Conservation (phyloP, 2,329 filamentous ascomycete genomes). For the Fusarium vanettenii region DNA sequence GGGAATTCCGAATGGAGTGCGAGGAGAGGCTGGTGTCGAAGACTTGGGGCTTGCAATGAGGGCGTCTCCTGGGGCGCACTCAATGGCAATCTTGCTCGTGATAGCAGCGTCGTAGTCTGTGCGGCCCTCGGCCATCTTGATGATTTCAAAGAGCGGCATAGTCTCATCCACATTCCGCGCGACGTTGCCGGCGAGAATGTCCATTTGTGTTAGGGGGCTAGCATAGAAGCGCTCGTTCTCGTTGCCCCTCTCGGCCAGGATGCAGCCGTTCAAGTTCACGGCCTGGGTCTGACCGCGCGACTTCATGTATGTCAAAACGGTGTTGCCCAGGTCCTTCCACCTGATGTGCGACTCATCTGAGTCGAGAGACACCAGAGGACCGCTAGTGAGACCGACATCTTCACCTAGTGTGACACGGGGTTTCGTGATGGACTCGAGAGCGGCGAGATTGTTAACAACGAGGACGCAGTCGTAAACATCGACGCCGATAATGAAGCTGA, state of each 20-base stretch:
- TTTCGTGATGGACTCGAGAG: conserved; percentile 85
- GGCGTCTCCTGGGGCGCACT: conserved; percentile 82
- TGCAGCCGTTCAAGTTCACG: conserved; percentile 67
- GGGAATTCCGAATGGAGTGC: conserved; percentile 79
- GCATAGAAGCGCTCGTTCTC: conserved; percentile 71
- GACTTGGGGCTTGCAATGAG: conserved; percentile 61
- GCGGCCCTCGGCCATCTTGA: conserved; percentile 89
- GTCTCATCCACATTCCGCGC: conserved; percentile 66
- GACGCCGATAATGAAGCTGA: conserved; percentile 90
- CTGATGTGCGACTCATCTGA: conserved; percentile 62
- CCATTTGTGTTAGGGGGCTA: conserved; percentile 62
- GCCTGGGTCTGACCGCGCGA: conserved; percentile 66
- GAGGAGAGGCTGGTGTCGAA: conserved; percentile 51
- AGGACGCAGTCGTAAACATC: conserved; percentile 97
- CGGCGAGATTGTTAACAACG: conserved; percentile 88
- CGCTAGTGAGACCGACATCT: conserved; percentile 80
- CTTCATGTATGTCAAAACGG: conserved; percentile 69
- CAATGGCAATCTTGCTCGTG: conserved; percentile 71
- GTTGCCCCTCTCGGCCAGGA: conserved; percentile 67
- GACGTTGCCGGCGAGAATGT: conserved; percentile 68
- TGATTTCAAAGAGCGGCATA: conserved; percentile 77
- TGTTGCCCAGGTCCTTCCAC: conserved; percentile 65
- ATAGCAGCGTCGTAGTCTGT: conserved; percentile 76
- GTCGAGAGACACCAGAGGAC: conserved; percentile 73
- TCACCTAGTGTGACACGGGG: conserved; percentile 83